These are phyloP conservation scores for Cyberlindnera galapagoensis DNA, from an alignment of 805 yeast genomes.

Conservation along the genomic window DNA sequence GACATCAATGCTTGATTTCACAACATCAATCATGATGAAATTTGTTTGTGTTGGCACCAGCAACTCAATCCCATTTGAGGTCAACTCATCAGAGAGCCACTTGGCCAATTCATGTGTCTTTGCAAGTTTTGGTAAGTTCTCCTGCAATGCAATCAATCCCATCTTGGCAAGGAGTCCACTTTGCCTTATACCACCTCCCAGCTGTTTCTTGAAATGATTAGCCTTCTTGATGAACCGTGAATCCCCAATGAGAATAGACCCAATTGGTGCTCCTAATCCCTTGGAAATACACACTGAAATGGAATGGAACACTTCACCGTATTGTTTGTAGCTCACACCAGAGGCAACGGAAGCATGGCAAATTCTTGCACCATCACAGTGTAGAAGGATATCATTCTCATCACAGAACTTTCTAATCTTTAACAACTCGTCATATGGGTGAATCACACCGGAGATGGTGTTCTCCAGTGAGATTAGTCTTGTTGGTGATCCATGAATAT, in stretches of 20 bases:
- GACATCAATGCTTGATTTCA: constrained; percentile 43
- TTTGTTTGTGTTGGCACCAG: constrained; percentile 75
- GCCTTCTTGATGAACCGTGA: constrained; percentile 55
- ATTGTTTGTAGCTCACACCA: constrained; percentile 47
- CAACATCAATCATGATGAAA: constrained; percentile 69
- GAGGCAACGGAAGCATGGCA: constrained; percentile 83
- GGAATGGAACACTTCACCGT: constrained; percentile 74
- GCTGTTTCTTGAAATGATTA: constrained; percentile 83
- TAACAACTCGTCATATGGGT: constrained; percentile 72
- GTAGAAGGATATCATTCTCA: constrained; percentile 52
- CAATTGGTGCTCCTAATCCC: constrained; percentile 90
- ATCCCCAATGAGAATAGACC: constrained; percentile 77
- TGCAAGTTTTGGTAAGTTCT: constrained; percentile 47
- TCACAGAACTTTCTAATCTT: constrained; percentile 68
- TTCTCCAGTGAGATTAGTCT: constrained; percentile 79
- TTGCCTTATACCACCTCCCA: constrained; percentile 93
- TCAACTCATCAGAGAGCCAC: constrained; percentile 45
- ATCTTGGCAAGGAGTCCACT: constrained; percentile 73
- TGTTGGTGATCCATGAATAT: constrained; percentile 87
- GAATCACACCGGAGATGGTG: constrained; percentile 76
- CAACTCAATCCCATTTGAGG: constrained; percentile 45
- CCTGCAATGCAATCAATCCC: constrained; percentile 71
- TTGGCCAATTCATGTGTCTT: constrained; percentile 45
- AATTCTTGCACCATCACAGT: constrained; percentile 92
- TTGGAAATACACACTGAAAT: constrained; percentile 86